A percentile compares a stretch with the other conserved stretches of the same genome.
These are phyloP conservation scores for Monilinia laxa DNA, from an alignment of 2,329 filamentous ascomycete genomes.

Conservation along the genomic window DNA sequence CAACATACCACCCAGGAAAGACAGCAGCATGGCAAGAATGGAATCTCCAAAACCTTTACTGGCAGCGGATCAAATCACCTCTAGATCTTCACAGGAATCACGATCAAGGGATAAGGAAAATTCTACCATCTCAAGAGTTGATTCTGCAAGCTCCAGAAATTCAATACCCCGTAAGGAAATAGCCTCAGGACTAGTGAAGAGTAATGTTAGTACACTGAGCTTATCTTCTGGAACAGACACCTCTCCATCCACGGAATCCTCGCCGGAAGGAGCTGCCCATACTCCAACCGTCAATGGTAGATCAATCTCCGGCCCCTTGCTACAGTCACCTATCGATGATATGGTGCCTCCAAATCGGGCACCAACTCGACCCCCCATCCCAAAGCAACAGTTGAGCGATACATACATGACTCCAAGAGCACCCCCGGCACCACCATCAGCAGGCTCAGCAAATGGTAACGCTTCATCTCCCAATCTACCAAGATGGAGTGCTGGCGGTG, in stretches of 20 bases:
- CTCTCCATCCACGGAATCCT: conserved; percentile 39
- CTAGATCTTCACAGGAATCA: conserved; percentile 60
- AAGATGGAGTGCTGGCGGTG: conserved; percentile 75
- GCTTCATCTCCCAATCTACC: conserved; percentile 64
- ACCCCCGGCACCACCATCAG: conserved; percentile 38
- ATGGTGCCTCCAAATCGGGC: conserved; percentile 35
- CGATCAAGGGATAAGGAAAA: conserved; percentile 54
- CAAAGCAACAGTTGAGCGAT: conserved; percentile 43
- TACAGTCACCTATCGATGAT: conserved; percentile 34
- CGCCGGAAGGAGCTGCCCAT: conserved; percentile 37
- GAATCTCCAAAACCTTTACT: conserved; percentile 35
- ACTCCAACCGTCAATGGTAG: conserved; percentile 40
- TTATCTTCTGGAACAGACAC: conserved; percentile 37
- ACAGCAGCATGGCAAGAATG: conserved; percentile 24
- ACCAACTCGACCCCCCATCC: conserved; percentile 43
- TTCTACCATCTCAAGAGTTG: conserved; percentile 50
- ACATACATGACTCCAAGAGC: conserved; percentile 41
- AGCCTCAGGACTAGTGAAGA: conserved; percentile 30
- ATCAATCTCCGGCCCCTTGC: conserved; percentile 36
- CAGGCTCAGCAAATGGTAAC: conserved; percentile 43
- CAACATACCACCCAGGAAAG: conserved; percentile 29
- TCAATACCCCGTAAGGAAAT: conserved; percentile 66
- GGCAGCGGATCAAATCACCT: conserved; percentile 45
- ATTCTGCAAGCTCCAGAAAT: conserved; percentile 50
- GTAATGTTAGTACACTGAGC: conserved; percentile 33